Conservation (phyloP, 2,329 filamentous ascomycete genomes). For the Ampelomyces quisqualis region DNA sequence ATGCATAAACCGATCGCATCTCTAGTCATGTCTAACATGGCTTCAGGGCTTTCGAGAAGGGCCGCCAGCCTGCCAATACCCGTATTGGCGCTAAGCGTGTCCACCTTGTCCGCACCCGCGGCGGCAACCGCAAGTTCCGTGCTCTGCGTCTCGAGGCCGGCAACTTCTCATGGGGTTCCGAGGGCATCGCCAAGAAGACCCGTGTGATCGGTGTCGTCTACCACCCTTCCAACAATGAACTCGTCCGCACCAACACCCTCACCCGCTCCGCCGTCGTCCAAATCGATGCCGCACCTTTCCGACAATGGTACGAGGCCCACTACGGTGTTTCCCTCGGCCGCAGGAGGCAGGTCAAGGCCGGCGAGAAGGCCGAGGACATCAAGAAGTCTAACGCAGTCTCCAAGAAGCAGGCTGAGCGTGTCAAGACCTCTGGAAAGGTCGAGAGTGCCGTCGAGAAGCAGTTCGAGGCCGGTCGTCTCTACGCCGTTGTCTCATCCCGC, state of each 20-base stretch:
- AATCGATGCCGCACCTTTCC: conserved; percentile 97
- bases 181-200: conserved; percentile 97
- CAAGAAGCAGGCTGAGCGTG: conserved; percentile 93
- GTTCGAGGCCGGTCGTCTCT: conserved; percentile 98
- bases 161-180: conserved; percentile 99
- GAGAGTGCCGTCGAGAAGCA: conserved; percentile 92
- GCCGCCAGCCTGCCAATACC: conserved; percentile 98
- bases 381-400: conserved; percentile 96
- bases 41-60: conserved; percentile 99
- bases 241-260: conserved; percentile 99
- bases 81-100: conserved; percentile 97
- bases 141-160: conserved; percentile 96
- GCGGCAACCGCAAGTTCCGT: conserved; percentile 99
- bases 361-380: conserved; percentile 72
- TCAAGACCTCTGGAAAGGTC: conserved; percentile 84
- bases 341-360: conserved; percentile 82
- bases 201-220: conserved; percentile 97
- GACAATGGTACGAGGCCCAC: conserved; percentile 99
- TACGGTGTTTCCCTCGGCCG: conserved; percentile 90
- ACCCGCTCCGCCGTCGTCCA: conserved; percentile 99
- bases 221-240: conserved; percentile 99
- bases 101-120: conserved; percentile 94
- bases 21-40: conserved; percentile 65
- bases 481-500: conserved; percentile 86
- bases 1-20: conserved; percentile 60